phyloP scores from a whole-genome alignment of 2,329 filamentous ascomycete genomes.

The Knufia fluminis region DNA sequence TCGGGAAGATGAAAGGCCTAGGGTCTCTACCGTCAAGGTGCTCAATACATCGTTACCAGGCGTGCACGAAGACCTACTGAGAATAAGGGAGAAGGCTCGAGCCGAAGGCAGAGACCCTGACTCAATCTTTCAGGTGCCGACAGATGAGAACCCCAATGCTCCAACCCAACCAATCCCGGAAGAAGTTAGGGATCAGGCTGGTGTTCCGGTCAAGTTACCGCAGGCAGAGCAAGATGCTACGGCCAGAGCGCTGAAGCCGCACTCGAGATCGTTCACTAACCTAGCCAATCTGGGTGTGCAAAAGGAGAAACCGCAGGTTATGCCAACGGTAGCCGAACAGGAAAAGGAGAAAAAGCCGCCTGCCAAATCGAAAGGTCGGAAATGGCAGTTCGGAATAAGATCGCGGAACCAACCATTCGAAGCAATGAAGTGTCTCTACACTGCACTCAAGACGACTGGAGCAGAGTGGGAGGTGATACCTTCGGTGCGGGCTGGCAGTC shows the following conservation, averaged over 20 bases:
- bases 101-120: slow-evolving; percentile 31
- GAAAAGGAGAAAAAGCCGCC: slow-evolving; percentile 37
- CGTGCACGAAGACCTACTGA: slow-evolving; percentile 86
- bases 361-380: slow-evolving; percentile 58
- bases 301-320: slow-evolving; percentile 46
- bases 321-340: slow-evolving; percentile 44
- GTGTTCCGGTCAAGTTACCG: slow-evolving; percentile 25
- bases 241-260: slow-evolving; percentile 71
- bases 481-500: slow-evolving; percentile 16
- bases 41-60: slow-evolving; percentile 82
- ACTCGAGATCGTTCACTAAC: slow-evolving; percentile 62
- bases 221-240: slow-evolving; percentile 73
- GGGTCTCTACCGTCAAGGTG: slow-evolving; percentile 80
- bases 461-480: slow-evolving; percentile 68
- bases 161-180: slow-evolving; percentile 21
- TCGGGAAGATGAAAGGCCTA: slow-evolving; percentile 38
- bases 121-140: slow-evolving; percentile 17
- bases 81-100: slow-evolving; percentile 45
- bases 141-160: slow-evolving; percentile 13
- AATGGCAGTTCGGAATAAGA: slow-evolving; percentile 97
- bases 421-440: slow-evolving; percentile 90
- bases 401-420: slow-evolving; percentile 91
- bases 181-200: slow-evolving; percentile 20
- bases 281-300: slow-evolving; percentile 51
- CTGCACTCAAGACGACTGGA: slow-evolving; percentile 76